Percentiles rank a stretch among this genome's conserved stretches.
These are phyloP conservation scores for Verticillium klebahnii DNA, from an alignment of 2,329 filamentous ascomycete genomes.

Conservation along the genomic window DNA sequence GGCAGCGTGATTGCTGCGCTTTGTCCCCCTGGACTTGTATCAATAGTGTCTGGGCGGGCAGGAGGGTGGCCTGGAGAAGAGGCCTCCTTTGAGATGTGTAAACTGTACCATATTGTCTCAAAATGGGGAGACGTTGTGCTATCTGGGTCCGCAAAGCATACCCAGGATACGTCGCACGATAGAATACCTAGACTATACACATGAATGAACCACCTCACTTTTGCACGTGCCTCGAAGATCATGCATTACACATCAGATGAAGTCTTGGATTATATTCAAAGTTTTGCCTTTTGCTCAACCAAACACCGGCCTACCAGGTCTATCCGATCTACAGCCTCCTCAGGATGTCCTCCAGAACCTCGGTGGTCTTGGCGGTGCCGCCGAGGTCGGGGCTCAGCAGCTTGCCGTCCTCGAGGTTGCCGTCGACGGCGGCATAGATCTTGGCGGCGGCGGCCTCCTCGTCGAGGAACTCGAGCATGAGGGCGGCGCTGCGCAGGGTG, in stretches of 20 bases:
- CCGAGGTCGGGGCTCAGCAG: conserved; percentile 86
- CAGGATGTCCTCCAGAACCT: conserved; percentile 85
- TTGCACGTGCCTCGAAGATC: not conserved
- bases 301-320: not conserved
- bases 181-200: not conserved
- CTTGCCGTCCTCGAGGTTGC: conserved; percentile 76
- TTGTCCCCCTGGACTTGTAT: not conserved
- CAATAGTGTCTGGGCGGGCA: not conserved
- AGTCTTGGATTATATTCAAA: not conserved
- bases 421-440: conserved; percentile 92
- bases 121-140: not conserved
- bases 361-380: conserved; percentile 76
- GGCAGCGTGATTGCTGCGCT: not conserved
- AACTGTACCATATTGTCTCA: not conserved
- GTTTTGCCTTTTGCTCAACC: not conserved
- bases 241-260: not conserved
- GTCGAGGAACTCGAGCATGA: conserved; percentile 95
- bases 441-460: conserved; percentile 80
- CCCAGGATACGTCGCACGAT: not conserved
- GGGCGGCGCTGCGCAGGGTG: conserved; percentile 80
- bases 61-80: not conserved
- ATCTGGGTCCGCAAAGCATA: not conserved
- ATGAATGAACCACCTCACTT: not conserved
- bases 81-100: not conserved
- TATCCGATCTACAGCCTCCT: conserved; percentile 57